Base-by-base conservation (phyloP, 371 early-diverging fungal genomes). In the Paraphysoderma sedebokerense region DNA sequence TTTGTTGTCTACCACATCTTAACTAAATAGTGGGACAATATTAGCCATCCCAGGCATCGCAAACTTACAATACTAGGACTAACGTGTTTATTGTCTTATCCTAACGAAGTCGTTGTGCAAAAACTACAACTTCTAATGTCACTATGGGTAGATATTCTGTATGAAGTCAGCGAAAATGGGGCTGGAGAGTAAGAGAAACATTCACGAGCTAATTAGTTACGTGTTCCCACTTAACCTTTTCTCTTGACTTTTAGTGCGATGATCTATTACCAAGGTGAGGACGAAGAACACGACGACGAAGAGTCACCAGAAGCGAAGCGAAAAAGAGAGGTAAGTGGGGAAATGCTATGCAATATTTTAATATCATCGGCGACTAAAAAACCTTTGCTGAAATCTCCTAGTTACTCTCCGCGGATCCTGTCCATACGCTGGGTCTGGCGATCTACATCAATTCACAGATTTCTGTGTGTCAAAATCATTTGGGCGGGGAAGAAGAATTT, bases 61-160 rank as follows among this genome's bases (percentile, higher is more conserved):
- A 83, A 83, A 55, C 60, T 86, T 42, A 69, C 70, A 32, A 79
- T 80, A 6, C 66, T 86, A 62, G 83, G 74, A 0, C 63, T 77
- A 46, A 74, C 77, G 7, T 65, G 64, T 30, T 59, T 84, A 41
- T 61, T 81, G 9, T 51, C 67, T 9, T 76, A 78, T 3, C 62
- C 64, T 0, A 55, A 77, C 42, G 61, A 69, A 1, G 33, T 57
- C 0, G 59, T 78, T 3, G 38, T 76, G 11, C 50, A 58, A 7
- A 51, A 61, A 19, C 46, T 80, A 28, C 61, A 68, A 5, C 61
- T 62, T 27, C 51, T 83, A 4, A 67, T 82, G 47, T 63, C 68
- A 5, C 61, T 81, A 24, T 74, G 80, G 69, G 70, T 70, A 15
- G 77, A 76, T 51, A 76, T 81, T 0, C 49, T 77, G 46, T 61